Base-by-base conservation (phyloP, 2,329 filamentous ascomycete genomes). In the Chaetomiaceae sp. region DNA sequence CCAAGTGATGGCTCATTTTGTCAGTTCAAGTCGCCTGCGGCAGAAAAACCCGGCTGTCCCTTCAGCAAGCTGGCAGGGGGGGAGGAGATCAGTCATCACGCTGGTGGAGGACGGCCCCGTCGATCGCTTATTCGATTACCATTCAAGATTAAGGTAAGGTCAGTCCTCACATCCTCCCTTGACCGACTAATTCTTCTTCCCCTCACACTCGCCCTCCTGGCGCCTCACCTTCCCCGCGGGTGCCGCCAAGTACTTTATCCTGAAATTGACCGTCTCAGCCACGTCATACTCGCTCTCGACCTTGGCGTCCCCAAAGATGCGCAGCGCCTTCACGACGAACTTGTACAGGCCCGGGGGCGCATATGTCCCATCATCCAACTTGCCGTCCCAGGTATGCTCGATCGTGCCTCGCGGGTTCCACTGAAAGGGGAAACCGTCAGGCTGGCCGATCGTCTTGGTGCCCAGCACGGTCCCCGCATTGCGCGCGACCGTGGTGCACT, bases 301-400 rank as follows among this genome's bases (percentile, higher is more conserved):
- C 13, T 65, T 62, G 30, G 65, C 62, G 50, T 81, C 68, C 5
- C 78, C 78, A 59, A 75, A 78, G 52, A 81, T 70, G 52, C 70
- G 71, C 55, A 81, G 62, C 2, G 76, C 73, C 50, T 70, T 70
- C 25, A 79, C 66, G 1, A 67, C 66, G 44, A 81, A 66, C 62
- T 72, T 74, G 63, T 82, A 81, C 23, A 61, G 58, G 10, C 78
- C 78, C 0, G 69, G 66, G 0, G 75, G 71, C 2, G 70, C 77
- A 53, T 74, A 78, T 1, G 59, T 66, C 13, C 75, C 76, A 9
- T 73, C 69, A 0, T 66, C 65, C 5, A 81, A 63, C 46, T 66
- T 64, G 12, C 78, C 78, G 44, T 75, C 70, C 69, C 75, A 82
- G 0, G 51, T 45, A 5, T 5, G 57, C 48, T 50, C 60, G 53